Percentiles rank a stretch among this genome's conserved stretches.
Evolutionary conservation across 352 stramenopile genomes (phyloP).

Genomic region (Phytophthora cajani): DNA sequence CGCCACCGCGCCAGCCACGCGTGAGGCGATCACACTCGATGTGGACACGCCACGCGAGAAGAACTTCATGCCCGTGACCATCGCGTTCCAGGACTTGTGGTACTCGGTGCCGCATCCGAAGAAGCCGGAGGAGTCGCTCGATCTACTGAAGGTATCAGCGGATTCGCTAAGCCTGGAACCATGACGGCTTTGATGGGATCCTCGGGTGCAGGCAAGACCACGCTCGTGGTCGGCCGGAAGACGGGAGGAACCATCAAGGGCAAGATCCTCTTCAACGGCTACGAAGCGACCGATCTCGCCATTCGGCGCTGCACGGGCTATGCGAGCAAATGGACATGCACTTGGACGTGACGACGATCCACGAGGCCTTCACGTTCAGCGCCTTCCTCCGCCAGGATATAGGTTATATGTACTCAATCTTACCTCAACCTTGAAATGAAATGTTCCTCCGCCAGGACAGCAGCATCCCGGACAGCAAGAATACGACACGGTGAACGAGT

Average conservation of each 20-base stretch:
- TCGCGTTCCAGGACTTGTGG: constrained; percentile 44
- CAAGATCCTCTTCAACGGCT: constrained; percentile 3
- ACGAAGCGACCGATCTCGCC: constrained; percentile 24
- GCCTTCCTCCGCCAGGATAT: constrained; percentile 75
- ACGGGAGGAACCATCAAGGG: constrained; percentile 14
- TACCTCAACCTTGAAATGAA: too few species aligned
- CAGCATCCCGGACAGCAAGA: constrained; percentile 29
- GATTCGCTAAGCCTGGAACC: constrained; percentile 49
- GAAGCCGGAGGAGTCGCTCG: constrained; percentile 47
- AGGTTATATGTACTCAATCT: too few species aligned
- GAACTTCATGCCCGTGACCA: constrained; percentile 41
- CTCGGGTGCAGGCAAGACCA: constrained; percentile 82
- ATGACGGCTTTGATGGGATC: constrained; percentile 91
- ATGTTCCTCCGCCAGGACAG: constrained; percentile 58
- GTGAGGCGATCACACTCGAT: constrained; percentile 5
- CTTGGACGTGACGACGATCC: constrained; percentile 14
- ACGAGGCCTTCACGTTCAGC: constrained; percentile 39
- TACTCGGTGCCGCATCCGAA: constrained; percentile 44
- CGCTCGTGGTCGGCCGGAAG: constrained; percentile 83
- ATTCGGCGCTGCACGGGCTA: constrained; percentile 28
- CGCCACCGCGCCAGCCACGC: background rate
- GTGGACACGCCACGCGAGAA: constrained; percentile 24
- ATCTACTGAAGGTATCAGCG: constrained; percentile 69
- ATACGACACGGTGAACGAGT: constrained; percentile 35
- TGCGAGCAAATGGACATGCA: constrained; percentile 30